Evolutionary conservation across 164 flowering plant species (phyloP).

Genomic region (Vitis rotundifolia): DNA sequence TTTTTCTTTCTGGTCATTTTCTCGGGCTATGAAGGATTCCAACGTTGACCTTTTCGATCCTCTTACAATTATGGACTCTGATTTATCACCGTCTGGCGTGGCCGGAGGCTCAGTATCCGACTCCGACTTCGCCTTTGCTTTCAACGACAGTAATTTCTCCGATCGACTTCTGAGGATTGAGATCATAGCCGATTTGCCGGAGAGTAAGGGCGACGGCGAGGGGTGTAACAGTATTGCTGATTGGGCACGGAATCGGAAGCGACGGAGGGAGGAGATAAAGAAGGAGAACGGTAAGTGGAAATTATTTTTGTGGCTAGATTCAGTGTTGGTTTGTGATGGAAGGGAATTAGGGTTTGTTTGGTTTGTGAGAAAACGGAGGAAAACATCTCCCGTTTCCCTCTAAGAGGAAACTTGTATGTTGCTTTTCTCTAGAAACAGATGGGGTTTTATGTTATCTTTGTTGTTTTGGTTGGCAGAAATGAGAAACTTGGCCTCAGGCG

Average conservation of each 20-base stretch:
- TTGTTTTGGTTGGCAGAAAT: no score
- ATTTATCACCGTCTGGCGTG: constrained; percentile 11
- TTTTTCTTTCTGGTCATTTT: no score
- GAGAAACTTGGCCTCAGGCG: no score
- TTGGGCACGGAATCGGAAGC: constrained; percentile 56
- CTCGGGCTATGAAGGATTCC: constrained; percentile 16
- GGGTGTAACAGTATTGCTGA: constrained; percentile 32
- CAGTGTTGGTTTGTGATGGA: neutral
- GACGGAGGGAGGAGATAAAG: constrained; percentile 45
- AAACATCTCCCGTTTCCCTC: no score
- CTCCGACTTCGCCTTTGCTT: constrained; percentile 53
- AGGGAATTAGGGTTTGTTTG: no score
- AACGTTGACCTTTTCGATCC: constrained; percentile 31
- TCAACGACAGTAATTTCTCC: constrained; percentile 63
- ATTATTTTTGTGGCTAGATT: neutral
- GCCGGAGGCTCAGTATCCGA: constrained; percentile 16
- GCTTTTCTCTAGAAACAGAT: no score
- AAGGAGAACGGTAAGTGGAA: constrained; percentile 34
- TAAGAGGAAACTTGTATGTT: no score
- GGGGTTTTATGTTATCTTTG: no score
- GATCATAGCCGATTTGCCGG: constrained; percentile 42
- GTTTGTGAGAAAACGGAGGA: no score
- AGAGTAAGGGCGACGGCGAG: constrained; percentile 30
- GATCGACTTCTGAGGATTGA: constrained; percentile 57
- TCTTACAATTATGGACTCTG: constrained; percentile 32